Evolutionary conservation across 2,329 filamentous ascomycete genomes (phyloP).

Genomic region (Curvularia sp.): DNA sequence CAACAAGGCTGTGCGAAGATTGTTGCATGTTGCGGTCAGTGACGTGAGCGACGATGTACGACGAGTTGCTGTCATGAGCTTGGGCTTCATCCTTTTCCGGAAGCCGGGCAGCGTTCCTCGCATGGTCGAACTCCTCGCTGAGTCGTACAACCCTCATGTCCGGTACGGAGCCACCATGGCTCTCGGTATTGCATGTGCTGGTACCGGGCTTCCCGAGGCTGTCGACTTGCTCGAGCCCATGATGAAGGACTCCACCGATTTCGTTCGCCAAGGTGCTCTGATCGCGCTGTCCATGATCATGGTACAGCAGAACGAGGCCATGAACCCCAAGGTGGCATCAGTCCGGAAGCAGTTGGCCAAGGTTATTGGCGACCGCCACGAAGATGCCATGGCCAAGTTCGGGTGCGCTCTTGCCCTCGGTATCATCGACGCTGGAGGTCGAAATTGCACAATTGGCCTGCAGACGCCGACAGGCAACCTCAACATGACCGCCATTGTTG

Average conservation of each 20-base stretch:
- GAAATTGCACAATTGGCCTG: slow-evolving; percentile 97
- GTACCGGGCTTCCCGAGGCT: slow-evolving; percentile 93
- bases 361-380: slow-evolving; percentile 91
- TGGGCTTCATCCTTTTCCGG: slow-evolving; percentile 97
- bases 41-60: slow-evolving; percentile 98
- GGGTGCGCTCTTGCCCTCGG: slow-evolving; percentile 91
- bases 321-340: slow-evolving; percentile 93
- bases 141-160: slow-evolving; percentile 98
- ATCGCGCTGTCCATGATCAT: slow-evolving; percentile 97
- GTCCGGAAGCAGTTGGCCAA: slow-evolving; percentile 95
- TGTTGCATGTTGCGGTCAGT: slow-evolving; percentile 94
- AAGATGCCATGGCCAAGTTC: slow-evolving; percentile 99
- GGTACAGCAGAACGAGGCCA: slow-evolving; percentile 98
- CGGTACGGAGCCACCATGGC: slow-evolving; percentile 98
- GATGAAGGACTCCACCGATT: slow-evolving; percentile 99
- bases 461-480: slow-evolving; percentile 98
- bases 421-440: slow-evolving; percentile 96
- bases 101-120: slow-evolving; percentile 96
- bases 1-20: slow-evolving; percentile 97
- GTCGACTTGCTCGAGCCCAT: slow-evolving; percentile 97
- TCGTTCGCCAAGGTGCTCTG: slow-evolving; percentile 93
- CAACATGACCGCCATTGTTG: slow-evolving; percentile 98
- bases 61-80: slow-evolving; percentile 93
- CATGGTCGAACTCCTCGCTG: slow-evolving; percentile 97
- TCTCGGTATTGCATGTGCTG: slow-evolving; percentile 95